Base-by-base conservation (phyloP, 2,329 filamentous ascomycete species). In the Microdochium nivale region DNA sequence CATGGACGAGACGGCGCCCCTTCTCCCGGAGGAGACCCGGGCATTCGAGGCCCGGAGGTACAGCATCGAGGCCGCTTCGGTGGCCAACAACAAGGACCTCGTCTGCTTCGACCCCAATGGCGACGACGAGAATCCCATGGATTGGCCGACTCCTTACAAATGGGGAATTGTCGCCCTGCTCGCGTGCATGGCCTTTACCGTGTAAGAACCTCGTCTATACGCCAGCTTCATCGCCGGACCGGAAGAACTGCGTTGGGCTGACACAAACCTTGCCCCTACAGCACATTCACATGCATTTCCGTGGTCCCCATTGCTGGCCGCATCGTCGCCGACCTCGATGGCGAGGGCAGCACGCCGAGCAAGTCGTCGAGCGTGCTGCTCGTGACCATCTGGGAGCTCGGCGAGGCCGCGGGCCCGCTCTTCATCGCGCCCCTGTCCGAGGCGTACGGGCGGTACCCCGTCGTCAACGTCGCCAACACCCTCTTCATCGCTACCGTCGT, bases 351-450 rank as follows among this genome's bases (percentile, higher is more conserved):
- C 25, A 44, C 16, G 9, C 40, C 40, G 13, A 69, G 67, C 63
- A 74, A 74, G 52, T 73, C 75, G 0, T 69, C 76, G 16, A 73
- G 70, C 57, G 76, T 79, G 37, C 70, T 90, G 46, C 80, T 88
- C 51, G 81, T 89, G 9, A 87, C 84, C 0, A 81, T 88, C 53
- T 86, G 85, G 74, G 79, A 90, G 54, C 74, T 88, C 0, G 84
- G 85, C 54, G 81, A 84, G 57, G 78, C 78, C 2, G 76, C 80
- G 7, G 82, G 81, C 0, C 81, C 82, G 1, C 65, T 78, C 1
- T 65, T 84, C 30, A 79, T 83, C 59, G 83, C 81, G 10, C 83
- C 84, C 0, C 63, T 86, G 4, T 82, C 77, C 7, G 84, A 88
- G 64, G 66, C 80, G 11, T 76, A 76, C 56, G 81, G 81, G 33